Conservation (phyloP, 2,329 filamentous ascomycete species). For the Beauveria asiatica region DNA sequence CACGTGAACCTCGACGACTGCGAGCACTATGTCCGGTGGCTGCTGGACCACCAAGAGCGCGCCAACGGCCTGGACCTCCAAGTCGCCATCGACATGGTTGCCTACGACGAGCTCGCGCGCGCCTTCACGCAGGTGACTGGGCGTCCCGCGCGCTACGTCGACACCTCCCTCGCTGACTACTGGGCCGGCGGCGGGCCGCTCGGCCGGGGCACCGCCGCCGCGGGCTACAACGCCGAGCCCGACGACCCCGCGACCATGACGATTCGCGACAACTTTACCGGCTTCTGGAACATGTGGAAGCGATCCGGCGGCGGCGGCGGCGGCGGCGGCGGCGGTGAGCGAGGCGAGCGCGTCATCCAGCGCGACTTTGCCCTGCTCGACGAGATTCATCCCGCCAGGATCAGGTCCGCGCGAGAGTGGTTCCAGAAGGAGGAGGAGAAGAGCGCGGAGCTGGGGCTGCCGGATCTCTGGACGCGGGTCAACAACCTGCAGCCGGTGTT, state of each 20-base stretch:
- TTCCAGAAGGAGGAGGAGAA: constrained; percentile 32
- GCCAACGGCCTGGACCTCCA: constrained; percentile 37
- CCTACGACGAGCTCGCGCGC: constrained; percentile 29
- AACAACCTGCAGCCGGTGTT: constrained; percentile 14
- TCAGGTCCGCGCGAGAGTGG: constrained; percentile 40
- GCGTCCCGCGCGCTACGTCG: constrained; percentile 30
- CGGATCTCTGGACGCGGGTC: constrained; percentile 13
- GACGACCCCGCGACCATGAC: constrained; percentile 27
- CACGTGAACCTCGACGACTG: constrained; percentile 39
- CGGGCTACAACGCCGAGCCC: constrained; percentile 28
- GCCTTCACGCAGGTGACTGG: constrained; percentile 37
- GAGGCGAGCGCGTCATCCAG: constrained; percentile 26
- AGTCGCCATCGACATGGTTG: constrained; percentile 33
- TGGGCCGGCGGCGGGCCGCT: constrained; percentile 16
- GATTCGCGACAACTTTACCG: constrained; percentile 39
- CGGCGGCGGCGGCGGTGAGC: no score
- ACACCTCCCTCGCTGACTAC: constrained; percentile 28
- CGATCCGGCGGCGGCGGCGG: constrained; percentile 28
- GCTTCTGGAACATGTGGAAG: constrained; percentile 40
- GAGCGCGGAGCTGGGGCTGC: constrained; percentile 11
- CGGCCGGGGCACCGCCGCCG: constrained; percentile 17
- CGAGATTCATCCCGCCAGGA: constrained; percentile 41
- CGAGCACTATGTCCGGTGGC: constrained; percentile 36
- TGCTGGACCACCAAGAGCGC: constrained; percentile 36
- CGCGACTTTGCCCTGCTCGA: constrained; percentile 42